phyloP scores from a whole-genome alignment of 2,329 filamentous ascomycete species.

The Pseudocercospora cruenta region DNA sequence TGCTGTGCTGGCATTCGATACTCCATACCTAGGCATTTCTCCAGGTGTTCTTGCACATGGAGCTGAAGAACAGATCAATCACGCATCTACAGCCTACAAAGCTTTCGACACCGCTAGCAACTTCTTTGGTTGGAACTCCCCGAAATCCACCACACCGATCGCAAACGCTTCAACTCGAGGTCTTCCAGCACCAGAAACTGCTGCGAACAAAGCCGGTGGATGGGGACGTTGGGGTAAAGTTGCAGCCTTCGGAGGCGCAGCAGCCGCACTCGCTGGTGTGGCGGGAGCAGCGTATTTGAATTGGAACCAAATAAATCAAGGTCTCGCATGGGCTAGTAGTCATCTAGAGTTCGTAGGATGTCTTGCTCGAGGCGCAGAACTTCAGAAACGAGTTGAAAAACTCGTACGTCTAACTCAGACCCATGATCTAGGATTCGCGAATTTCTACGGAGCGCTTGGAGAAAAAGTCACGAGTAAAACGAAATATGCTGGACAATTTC shows the following conservation, averaged over 20 bases:
- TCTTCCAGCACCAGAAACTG: slow-evolving; percentile 32
- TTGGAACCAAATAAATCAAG: slow-evolving; percentile 74
- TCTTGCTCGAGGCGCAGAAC: slow-evolving; percentile 79
- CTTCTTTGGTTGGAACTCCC: slow-evolving; percentile 53
- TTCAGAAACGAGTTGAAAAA: slow-evolving; percentile 71
- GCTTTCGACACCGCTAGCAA: slow-evolving; percentile 66
- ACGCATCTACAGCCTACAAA: slow-evolving; percentile 70
- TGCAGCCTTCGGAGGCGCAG: slow-evolving; percentile 81
- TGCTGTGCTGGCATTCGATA: slow-evolving; percentile 64
- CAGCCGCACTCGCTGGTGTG: slow-evolving; percentile 77
- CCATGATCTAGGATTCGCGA: slow-evolving; percentile 75
- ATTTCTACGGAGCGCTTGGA: slow-evolving; percentile 85
- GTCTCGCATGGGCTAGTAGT: slow-evolving; percentile 80
- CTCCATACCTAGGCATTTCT: slow-evolving; percentile 82
- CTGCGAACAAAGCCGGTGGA: slow-evolving; percentile 26
- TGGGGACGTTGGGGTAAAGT: slow-evolving; percentile 58
- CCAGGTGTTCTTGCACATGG: slow-evolving; percentile 77
- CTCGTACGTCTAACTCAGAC: slow-evolving; percentile 68
- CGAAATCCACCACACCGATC: slow-evolving; percentile 27
- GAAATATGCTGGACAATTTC: slow-evolving; percentile 51
- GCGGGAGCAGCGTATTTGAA: slow-evolving; percentile 86
- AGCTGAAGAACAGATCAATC: slow-evolving; percentile 83
- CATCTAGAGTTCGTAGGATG: slow-evolving; percentile 95
- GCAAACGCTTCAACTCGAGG: slow-evolving; percentile 36
- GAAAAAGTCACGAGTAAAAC: slow-evolving; percentile 57